These are phyloP conservation scores for Erucastrum elatum DNA, from an alignment of 345 rosid genomes.

Conservation along the genomic window DNA sequence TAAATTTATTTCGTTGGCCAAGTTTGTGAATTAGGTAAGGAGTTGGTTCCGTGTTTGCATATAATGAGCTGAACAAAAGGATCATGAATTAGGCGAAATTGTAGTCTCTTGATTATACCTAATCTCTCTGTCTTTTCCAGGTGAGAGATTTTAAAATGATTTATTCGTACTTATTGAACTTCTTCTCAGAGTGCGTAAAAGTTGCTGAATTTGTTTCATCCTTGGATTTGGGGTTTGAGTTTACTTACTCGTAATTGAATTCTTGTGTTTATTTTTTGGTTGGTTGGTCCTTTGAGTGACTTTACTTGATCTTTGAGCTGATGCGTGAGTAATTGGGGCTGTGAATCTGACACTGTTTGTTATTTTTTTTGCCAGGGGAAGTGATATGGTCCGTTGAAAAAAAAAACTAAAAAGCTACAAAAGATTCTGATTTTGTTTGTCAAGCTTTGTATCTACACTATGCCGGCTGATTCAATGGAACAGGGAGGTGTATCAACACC, in stretches of 20 bases:
- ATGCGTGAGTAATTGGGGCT: not conserved
- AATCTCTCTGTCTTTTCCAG: constrained; percentile 19
- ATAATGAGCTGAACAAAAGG: constrained; percentile 28
- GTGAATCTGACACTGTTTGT: not conserved
- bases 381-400: constrained; percentile 28
- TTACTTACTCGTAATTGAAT: not conserved
- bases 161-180: not conserved
- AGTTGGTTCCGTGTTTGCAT: constrained; percentile 37
- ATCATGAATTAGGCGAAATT: constrained; percentile 36
- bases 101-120: constrained; percentile 25
- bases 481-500: constrained; percentile 46
- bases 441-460: constrained; percentile 37
- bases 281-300: not conserved
- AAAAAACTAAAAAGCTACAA: constrained; percentile 22
- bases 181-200: constrained; percentile 2
- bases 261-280: constrained; percentile 3
- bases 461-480: constrained; percentile 73
- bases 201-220: constrained; percentile 24
- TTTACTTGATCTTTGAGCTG: not conserved
- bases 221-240: constrained; percentile 9
- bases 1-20: constrained; percentile 14
- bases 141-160: not conserved
- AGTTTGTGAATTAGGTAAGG: constrained; percentile 39
- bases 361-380: constrained; percentile 33
- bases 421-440: constrained; percentile 10